Conservation (phyloP, 2,329 filamentous ascomycete genomes). For the Paracoccidioides lutzii region DNA sequence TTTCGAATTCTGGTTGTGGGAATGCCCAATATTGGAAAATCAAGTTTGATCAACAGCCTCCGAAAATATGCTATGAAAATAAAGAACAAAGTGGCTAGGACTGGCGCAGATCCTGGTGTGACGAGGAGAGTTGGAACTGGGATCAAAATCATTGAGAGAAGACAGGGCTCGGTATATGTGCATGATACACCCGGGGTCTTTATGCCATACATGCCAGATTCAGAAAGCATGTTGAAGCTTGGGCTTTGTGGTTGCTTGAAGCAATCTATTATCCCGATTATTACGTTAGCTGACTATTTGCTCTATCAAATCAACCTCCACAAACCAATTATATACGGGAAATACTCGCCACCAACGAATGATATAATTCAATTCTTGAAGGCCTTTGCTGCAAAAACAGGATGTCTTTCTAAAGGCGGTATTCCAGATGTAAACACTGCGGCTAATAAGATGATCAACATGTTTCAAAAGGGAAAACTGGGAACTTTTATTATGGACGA, state of each 20-base stretch:
- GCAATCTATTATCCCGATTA: conserved; percentile 65
- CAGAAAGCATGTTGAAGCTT: conserved; percentile 89
- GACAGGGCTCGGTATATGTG: conserved; percentile 54
- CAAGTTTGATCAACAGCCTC: conserved; percentile 78
- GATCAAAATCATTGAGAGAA: conserved; percentile 62
- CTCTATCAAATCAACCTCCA: conserved; percentile 68
- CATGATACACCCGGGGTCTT: conserved; percentile 93
- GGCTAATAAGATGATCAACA: conserved; percentile 66
- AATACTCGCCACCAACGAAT: conserved; percentile 63
- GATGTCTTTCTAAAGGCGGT: conserved; percentile 62
- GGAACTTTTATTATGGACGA: conserved; percentile 72
- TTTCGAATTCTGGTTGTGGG: conserved; percentile 77
- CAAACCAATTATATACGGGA: conserved; percentile 49
- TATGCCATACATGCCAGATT: conserved; percentile 74
- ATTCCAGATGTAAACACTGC: conserved; percentile 56
- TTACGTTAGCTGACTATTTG: conserved; percentile 78
- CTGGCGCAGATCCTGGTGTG: conserved; percentile 76
- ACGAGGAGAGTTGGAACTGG: conserved; percentile 73
- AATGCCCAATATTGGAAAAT: conserved; percentile 97
- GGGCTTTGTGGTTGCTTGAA: conserved; percentile 83
- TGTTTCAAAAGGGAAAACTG: conserved; percentile 65
- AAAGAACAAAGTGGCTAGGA: conserved; percentile 58
- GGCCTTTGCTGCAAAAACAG: conserved; percentile 58
- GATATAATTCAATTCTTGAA: conserved; percentile 62
- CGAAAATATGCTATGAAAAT: conserved; percentile 38